A percentile compares a stretch with the other conserved stretches of the same genome.
Evolutionary conservation across 805 yeast genomes (phyloP).

Genomic region (Ogataea methanolica): DNA sequence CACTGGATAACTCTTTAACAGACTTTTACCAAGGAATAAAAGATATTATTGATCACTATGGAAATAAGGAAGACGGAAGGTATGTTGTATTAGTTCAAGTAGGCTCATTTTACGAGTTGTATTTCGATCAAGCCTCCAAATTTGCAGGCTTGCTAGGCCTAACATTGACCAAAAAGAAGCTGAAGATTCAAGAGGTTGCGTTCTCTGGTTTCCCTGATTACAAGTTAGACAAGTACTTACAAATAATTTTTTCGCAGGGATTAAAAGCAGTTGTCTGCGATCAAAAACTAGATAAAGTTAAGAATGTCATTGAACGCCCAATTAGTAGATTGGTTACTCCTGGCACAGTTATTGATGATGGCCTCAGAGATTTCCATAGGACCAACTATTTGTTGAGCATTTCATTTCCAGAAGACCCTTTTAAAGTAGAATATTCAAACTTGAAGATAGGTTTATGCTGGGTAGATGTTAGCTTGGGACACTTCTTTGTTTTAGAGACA

Average conservation of each 20-base stretch:
- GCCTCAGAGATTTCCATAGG: slow-evolving; percentile 65
- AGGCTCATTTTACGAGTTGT: slow-evolving; percentile 83
- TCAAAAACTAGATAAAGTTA: slow-evolving; percentile 38
- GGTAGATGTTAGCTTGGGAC: slow-evolving; percentile 87
- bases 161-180: slow-evolving; percentile 56
- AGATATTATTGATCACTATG: slow-evolving; percentile 22
- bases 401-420: slow-evolving; percentile 48
- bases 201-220: slow-evolving; percentile 90
- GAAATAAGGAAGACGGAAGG: slow-evolving; percentile 18
- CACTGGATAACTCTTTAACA: slow-evolving; percentile 18
- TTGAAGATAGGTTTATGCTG: slow-evolving; percentile 69
- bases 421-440: slow-evolving; percentile 32
- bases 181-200: slow-evolving; percentile 46
- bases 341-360: slow-evolving; percentile 87
- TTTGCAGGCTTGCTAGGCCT: slow-evolving; percentile 69
- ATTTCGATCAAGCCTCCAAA: slow-evolving; percentile 80
- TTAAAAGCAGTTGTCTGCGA: slow-evolving; percentile 80
- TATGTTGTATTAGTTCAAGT: slow-evolving; percentile 72
- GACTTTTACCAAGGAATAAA: slow-evolving; percentile 29
- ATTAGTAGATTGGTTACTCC: slow-evolving; percentile 83
- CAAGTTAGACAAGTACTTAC: slow-evolving; percentile 68
- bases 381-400: slow-evolving; percentile 70
- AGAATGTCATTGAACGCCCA: slow-evolving; percentile 51
- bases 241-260: slow-evolving; percentile 62
- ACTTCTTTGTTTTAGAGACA: slow-evolving; percentile 63